These are phyloP conservation scores for Malus asiatica DNA, from an alignment of 306 rosid species.

Conservation along the genomic window DNA sequence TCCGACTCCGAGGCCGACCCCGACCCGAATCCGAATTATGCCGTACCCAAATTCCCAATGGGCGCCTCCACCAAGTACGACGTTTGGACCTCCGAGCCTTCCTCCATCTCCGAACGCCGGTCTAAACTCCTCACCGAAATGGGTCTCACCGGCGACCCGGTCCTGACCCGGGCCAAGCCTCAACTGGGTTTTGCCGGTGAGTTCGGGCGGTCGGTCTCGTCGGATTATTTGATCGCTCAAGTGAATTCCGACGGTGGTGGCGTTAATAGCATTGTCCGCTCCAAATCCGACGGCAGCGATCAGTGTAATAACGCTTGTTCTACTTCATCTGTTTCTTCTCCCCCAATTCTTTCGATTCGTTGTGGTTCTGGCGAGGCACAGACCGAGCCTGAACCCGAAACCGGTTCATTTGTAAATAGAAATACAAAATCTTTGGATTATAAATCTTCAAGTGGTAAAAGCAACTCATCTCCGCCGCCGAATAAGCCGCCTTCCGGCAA, in stretches of 20 bases:
- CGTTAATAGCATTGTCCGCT: slow-evolving; percentile 31
- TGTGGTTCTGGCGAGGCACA: neutral
- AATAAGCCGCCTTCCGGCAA: slow-evolving; percentile 62
- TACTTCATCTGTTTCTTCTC: slow-evolving; percentile 22
- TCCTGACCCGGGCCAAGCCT: slow-evolving; percentile 41
- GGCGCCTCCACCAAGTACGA: slow-evolving; percentile 55
- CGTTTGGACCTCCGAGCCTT: slow-evolving; percentile 89
- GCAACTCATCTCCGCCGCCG: slow-evolving; percentile 31
- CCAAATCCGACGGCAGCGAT: slow-evolving; percentile 51
- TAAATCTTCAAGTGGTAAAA: slow-evolving; percentile 31
- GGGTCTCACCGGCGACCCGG: slow-evolving; percentile 63
- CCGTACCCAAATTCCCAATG: slow-evolving; percentile 52
- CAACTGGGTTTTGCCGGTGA: slow-evolving; percentile 21
- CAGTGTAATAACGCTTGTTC: slow-evolving; percentile 21
- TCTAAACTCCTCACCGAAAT: slow-evolving; percentile 56
- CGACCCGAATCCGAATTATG: slow-evolving; percentile 14
- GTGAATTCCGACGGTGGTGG: slow-evolving; percentile 14
- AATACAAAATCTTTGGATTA: slow-evolving; percentile 8
- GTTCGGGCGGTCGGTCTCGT: slow-evolving; percentile 40
- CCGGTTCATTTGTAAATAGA: slow-evolving; percentile 38
- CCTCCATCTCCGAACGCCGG: slow-evolving; percentile 88
- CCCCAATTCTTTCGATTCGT: slow-evolving; percentile 34
- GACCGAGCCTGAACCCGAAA: slow-evolving; percentile 2
- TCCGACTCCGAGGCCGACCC: slow-evolving; percentile 35
- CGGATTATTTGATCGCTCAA: slow-evolving; percentile 33